phyloP scores from a whole-genome alignment of 2,329 filamentous ascomycete species.

The Monilinia vaccinii-corymbosi region DNA sequence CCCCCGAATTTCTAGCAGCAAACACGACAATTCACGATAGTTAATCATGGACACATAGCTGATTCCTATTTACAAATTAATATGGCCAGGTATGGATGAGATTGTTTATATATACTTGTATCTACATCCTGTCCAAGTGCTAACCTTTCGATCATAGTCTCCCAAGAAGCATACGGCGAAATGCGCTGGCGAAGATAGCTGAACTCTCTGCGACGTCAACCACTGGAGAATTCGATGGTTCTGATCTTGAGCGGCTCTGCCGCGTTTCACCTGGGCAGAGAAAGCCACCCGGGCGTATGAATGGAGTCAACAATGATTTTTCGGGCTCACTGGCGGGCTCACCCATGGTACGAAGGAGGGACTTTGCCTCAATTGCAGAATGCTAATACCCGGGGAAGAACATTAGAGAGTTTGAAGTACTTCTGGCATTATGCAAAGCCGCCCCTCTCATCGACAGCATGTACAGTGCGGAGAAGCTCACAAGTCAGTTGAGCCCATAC shows the following conservation, averaged over 20 bases:
- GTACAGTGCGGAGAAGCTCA: slow-evolving; percentile 68
- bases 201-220: slow-evolving; percentile 49
- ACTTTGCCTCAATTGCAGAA: neutral
- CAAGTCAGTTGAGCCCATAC: slow-evolving; percentile 73
- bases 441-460: slow-evolving; percentile 63
- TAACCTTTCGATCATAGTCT: slow-evolving; percentile 13
- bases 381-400: slow-evolving; percentile 44
- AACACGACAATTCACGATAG: neutral
- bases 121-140: neutral
- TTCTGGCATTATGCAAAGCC: slow-evolving; percentile 85
- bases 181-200: slow-evolving; percentile 57
- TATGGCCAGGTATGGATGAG: slow-evolving; percentile 3
- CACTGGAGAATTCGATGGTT: slow-evolving; percentile 47
- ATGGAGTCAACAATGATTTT: slow-evolving; percentile 38
- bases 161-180: slow-evolving; percentile 49
- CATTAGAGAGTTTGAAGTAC: slow-evolving; percentile 82
- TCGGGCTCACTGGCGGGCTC: slow-evolving; percentile 40
- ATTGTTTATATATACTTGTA: neutral
- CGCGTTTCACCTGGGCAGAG: slow-evolving; percentile 44
- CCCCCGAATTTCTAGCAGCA: neutral
- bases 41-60: neutral
- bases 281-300: slow-evolving; percentile 35
- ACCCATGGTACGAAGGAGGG: slow-evolving; percentile 45
- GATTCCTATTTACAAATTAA: neutral
- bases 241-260: slow-evolving; percentile 54